A percentile compares a stretch with the other conserved stretches of the same genome.
Conservation (phyloP, 352 stramenopile genomes). For the Globisporangium megalacanthum region DNA sequence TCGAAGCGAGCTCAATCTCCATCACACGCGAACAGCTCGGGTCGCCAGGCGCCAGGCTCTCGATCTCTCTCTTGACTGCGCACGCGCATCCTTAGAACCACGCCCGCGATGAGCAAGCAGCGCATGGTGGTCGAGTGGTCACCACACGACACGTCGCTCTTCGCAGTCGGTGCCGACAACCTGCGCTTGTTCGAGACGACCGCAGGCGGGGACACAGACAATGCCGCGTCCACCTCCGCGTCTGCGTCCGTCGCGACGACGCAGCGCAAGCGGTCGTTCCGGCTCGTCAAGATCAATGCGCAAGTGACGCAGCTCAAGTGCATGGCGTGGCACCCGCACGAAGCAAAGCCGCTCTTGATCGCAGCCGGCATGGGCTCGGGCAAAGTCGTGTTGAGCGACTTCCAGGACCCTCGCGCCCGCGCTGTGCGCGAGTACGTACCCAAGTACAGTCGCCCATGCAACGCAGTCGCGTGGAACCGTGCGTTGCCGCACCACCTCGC, state of each 20-base stretch:
- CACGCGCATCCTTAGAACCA: no score
- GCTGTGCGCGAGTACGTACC: conserved; percentile 68
- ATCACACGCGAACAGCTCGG: no score
- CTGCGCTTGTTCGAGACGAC: conserved; percentile 78
- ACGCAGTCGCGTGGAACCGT: conserved; percentile 80
- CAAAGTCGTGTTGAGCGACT: conserved; percentile 83
- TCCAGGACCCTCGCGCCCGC: conserved; percentile 56
- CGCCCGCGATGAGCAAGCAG: conserved; percentile 68
- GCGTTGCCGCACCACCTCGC: conserved; percentile 71
- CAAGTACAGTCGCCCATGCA: conserved; percentile 81
- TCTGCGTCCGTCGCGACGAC: conserved; percentile 29
- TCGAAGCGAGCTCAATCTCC: no score
- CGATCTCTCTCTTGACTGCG: neutral
- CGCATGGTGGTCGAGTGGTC: conserved; percentile 79
- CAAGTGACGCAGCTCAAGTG: conserved; percentile 78
- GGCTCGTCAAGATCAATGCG: conserved; percentile 73
- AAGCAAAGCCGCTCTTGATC: conserved; percentile 68
- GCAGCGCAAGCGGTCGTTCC: conserved; percentile 81
- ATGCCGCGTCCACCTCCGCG: neutral
- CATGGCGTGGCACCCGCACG: conserved; percentile 80
- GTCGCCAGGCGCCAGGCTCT: no score
- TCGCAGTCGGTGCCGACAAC: conserved; percentile 77
- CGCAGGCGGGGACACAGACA: neutral
- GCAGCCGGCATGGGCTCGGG: conserved; percentile 64
- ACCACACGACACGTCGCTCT: conserved; percentile 75